These are phyloP conservation scores for Oryza glaberrima DNA, from an alignment of 176 grass and related monocot species.

Conservation along the genomic window DNA sequence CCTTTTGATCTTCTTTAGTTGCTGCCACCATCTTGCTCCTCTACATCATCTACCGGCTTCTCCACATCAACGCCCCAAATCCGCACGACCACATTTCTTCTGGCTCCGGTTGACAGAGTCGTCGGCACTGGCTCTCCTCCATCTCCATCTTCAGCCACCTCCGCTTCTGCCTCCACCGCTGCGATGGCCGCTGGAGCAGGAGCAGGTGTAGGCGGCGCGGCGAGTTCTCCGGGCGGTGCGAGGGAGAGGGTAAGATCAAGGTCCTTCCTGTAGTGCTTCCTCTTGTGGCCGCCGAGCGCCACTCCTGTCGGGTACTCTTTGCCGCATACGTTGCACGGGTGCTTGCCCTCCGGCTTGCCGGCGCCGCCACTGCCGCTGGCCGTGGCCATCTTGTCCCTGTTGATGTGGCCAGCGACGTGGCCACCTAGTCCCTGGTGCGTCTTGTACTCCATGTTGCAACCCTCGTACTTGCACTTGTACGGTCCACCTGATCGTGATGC, in stretches of 20 bases:
- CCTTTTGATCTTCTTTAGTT: too few species aligned
- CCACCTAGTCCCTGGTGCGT: constrained; percentile 48
- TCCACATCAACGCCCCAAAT: too few species aligned
- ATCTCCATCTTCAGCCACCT: neutral
- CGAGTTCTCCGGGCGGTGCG: neutral
- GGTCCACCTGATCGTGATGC: neutral
- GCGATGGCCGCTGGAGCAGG: neutral
- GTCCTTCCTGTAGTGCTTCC: constrained; percentile 30
- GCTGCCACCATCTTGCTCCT: too few species aligned
- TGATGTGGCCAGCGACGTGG: constrained; percentile 46
- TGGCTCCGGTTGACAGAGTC: too few species aligned
- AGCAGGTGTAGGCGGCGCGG: neutral
- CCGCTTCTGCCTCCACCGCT: neutral
- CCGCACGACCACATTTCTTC: too few species aligned
- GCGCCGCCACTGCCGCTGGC: neutral
- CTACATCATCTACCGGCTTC: too few species aligned
- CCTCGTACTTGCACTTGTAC: constrained; percentile 19
- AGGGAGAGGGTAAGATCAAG: too few species aligned
- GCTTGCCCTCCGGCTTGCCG: neutral
- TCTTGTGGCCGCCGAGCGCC: constrained; percentile 54
- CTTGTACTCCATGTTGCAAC: constrained; percentile 5
- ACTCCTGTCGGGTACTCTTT: constrained; percentile 7
- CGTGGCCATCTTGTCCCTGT: neutral
- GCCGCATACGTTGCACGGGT: constrained; percentile 27
- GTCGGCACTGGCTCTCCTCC: neutral